A percentile compares a stretch with the other conserved stretches of the same genome.
These are phyloP conservation scores for Tricholoma sp. DNA, from an alignment of 768 basidiomycete species.

Conservation along the genomic window DNA sequence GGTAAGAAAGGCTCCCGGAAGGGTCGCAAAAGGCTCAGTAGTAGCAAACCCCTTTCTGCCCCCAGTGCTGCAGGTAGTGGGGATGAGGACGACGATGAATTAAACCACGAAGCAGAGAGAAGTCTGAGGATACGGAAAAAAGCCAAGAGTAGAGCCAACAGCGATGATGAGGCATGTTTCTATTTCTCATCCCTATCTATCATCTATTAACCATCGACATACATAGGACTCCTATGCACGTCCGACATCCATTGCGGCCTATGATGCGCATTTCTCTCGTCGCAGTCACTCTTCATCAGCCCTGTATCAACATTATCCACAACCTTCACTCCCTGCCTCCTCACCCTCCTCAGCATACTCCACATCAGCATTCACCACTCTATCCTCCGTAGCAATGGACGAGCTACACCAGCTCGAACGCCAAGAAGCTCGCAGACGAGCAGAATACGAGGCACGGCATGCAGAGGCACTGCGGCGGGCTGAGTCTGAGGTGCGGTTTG, in stretches of 20 bases:
- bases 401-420: conserved; percentile 88
- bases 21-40: not conserved
- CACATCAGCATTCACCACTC: conserved; percentile 54
- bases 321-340: conserved; percentile 15
- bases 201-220: conserved; percentile 1
- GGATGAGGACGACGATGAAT: conserved; percentile 6
- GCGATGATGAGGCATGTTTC: conserved; percentile 74
- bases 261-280: conserved; percentile 36
- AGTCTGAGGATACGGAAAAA: conserved; percentile 60
- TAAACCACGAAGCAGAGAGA: conserved; percentile 4
- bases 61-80: not conserved
- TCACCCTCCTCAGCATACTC: conserved; percentile 15
- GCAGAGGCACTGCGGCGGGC: conserved; percentile 66
- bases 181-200: conserved; percentile 7
- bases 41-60: not conserved
- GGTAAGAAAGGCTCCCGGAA: conserved; percentile 10
- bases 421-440: conserved; percentile 75
- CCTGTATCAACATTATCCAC: conserved; percentile 17
- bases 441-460: conserved; percentile 80
- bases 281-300: conserved; percentile 22
- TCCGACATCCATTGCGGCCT: conserved; percentile 45
- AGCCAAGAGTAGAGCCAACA: conserved; percentile 72
- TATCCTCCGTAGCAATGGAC: conserved; percentile 78
- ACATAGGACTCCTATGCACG: conserved; percentile 52
- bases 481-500: conserved; percentile 62